Percentiles rank a stretch among this genome's conserved stretches.
These are phyloP conservation scores for Mrakia hoshinonis DNA, from an alignment of 768 basidiomycete species.

Conservation along the genomic window DNA sequence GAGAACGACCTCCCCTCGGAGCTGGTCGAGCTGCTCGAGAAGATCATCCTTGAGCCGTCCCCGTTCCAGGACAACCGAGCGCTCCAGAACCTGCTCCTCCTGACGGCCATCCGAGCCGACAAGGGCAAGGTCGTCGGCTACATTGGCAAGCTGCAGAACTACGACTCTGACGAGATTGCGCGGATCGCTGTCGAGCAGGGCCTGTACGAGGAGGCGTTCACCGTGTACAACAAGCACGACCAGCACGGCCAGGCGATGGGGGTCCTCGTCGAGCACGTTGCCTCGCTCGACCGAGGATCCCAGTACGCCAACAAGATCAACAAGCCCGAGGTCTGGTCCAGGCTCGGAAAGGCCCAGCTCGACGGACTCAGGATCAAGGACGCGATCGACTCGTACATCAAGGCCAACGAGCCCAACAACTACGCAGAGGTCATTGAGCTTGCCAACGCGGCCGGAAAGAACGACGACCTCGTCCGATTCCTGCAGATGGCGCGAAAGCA, in stretches of 20 bases:
- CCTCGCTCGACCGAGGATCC: slow-evolving; percentile 89
- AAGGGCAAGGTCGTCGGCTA: slow-evolving; percentile 97
- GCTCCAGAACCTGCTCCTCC: slow-evolving; percentile 84
- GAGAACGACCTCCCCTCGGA: slow-evolving; percentile 93
- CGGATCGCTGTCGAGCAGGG: slow-evolving; percentile 94
- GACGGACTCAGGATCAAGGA: slow-evolving; percentile 98
- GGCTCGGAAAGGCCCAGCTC: slow-evolving; percentile 96
- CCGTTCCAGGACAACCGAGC: slow-evolving; percentile 97
- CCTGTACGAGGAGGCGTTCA: slow-evolving; percentile 89
- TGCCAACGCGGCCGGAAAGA: slow-evolving; percentile 78
- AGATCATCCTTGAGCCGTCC: slow-evolving; percentile 94
- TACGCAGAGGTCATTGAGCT: slow-evolving; percentile 94
- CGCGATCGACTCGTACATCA: slow-evolving; percentile 96
- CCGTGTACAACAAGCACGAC: slow-evolving; percentile 95
- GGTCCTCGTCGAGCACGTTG: slow-evolving; percentile 95
- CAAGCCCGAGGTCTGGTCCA: slow-evolving; percentile 90
- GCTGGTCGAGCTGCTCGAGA: slow-evolving; percentile 93
- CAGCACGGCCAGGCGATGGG: slow-evolving; percentile 94
- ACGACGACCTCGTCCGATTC: slow-evolving; percentile 88
- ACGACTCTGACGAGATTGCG: slow-evolving; percentile 88
- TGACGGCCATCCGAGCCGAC: slow-evolving; percentile 94
- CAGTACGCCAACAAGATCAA: slow-evolving; percentile 96
- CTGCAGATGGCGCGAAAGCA: slow-evolving; percentile 98
- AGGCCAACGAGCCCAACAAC: slow-evolving; percentile 89
- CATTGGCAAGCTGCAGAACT: slow-evolving; percentile 94